Percentiles rank a stretch among this genome's conserved stretches.
Evolutionary conservation across 2,329 filamentous ascomycete genomes (phyloP).

Genomic region (Cordyceps tenuipes): DNA sequence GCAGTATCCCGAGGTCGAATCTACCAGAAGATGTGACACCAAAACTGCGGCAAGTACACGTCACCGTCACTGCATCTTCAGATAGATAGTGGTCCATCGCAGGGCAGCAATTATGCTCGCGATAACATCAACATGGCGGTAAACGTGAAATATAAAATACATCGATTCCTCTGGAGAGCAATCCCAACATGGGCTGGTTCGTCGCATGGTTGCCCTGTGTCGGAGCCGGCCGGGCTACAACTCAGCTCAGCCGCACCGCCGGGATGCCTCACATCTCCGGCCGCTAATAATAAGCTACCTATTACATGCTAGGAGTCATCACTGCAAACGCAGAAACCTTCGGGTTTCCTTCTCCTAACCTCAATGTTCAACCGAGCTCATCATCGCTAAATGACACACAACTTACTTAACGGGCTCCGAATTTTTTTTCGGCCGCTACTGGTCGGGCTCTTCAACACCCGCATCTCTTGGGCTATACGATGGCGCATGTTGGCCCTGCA

Average conservation of each 20-base stretch:
- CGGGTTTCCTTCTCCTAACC: not conserved
- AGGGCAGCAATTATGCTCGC: not conserved
- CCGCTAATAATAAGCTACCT: too few species aligned
- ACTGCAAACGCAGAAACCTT: not conserved
- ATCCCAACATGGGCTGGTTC: too few species aligned
- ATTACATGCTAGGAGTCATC: not conserved
- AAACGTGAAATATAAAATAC: too few species aligned
- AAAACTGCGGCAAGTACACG: not conserved
- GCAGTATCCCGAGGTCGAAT: too few species aligned
- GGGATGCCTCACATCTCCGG: constrained; percentile 1
- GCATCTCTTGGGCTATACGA: constrained; percentile 30
- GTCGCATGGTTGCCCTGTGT: not conserved
- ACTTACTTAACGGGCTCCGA: not conserved
- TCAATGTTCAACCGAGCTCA: too few species aligned
- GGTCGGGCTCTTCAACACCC: constrained; percentile 27
- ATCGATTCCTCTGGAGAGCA: too few species aligned
- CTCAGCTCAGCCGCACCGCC: not conserved
- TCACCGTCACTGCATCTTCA: too few species aligned
- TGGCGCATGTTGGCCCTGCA: constrained; percentile 36
- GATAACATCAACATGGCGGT: not conserved
- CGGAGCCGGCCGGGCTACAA: not conserved
- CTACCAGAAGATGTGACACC: not conserved
- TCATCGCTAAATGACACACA: not conserved
- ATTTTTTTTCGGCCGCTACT: constrained; percentile 21
- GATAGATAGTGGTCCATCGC: too few species aligned